Evolutionary conservation across 2,329 filamentous ascomycete genomes (phyloP).

Genomic region (Diaporthe citri): DNA sequence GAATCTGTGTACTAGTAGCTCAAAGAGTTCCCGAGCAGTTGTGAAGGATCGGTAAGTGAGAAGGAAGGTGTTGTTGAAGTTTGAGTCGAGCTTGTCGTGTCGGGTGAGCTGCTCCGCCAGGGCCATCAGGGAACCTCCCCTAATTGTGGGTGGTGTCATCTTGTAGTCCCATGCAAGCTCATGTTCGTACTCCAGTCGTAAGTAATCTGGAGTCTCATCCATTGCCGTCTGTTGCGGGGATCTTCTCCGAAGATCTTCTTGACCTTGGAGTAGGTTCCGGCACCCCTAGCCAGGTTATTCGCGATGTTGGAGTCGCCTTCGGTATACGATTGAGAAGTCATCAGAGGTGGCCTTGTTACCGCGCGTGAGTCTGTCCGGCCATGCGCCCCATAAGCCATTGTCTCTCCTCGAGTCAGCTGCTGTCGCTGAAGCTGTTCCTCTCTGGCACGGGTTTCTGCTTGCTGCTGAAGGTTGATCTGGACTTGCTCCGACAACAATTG

Average conservation of each 20-base stretch:
- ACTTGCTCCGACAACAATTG: conserved; percentile 89
- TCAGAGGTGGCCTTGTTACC: conserved; percentile 59
- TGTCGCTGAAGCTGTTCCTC: conserved; percentile 63
- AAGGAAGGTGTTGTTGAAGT: conserved; percentile 97
- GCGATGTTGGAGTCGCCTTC: conserved; percentile 68
- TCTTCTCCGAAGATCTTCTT: conserved; percentile 77
- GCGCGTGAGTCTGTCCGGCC: conserved; percentile 70
- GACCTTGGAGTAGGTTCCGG: conserved; percentile 68
- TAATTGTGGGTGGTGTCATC: conserved; percentile 78
- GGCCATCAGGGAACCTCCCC: conserved; percentile 88
- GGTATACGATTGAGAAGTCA: conserved; percentile 72
- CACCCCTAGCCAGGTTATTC: conserved; percentile 67
- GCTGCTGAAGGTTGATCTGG: conserved; percentile 66
- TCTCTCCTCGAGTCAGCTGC: conserved; percentile 68
- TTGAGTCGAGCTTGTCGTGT: conserved; percentile 94
- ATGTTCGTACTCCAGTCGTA: conserved; percentile 87
- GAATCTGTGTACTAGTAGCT: conserved; percentile 91
- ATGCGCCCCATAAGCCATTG: conserved; percentile 68
- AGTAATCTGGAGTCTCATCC: conserved; percentile 86
- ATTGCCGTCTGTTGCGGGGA: conserved; percentile 63
- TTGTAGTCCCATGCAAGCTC: conserved; percentile 94
- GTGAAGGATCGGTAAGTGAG: conserved; percentile 98
- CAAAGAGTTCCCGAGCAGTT: conserved; percentile 88
- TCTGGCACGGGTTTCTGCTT: conserved; percentile 58
- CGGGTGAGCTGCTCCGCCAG: conserved; percentile 95